Conservation (phyloP, 768 basidiomycete species). For the Phlegmacium glaucopus region DNA sequence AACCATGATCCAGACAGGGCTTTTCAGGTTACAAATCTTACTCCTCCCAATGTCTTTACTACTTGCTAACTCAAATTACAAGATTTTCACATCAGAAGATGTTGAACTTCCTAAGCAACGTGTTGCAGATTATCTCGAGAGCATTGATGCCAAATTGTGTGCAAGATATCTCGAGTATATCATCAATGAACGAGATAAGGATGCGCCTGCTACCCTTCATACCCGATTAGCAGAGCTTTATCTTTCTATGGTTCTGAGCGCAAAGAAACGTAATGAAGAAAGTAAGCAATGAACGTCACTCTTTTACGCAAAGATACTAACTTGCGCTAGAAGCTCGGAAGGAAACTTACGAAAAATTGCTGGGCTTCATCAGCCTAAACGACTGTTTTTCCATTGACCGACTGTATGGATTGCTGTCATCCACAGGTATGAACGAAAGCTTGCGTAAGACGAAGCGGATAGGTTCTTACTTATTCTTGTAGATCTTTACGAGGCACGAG, state of each 20-base stretch:
- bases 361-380: conserved; percentile 74
- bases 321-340: conserved; percentile 39
- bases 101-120: conserved; percentile 79
- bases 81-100: conserved; percentile 97
- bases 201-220: conserved; percentile 60
- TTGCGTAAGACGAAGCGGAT: neutral
- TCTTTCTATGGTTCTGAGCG: conserved; percentile 58
- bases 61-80: neutral
- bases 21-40: conserved; percentile 53
- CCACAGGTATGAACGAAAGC: conserved; percentile 55
- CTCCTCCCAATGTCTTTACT: neutral
- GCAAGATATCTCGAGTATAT: conserved; percentile 83
- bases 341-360: conserved; percentile 62
- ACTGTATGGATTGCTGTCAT: conserved; percentile 75
- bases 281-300: conserved; percentile 32
- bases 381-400: conserved; percentile 72
- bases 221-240: conserved; percentile 90
- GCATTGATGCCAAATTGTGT: conserved; percentile 64
- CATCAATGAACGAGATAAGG: conserved; percentile 71
- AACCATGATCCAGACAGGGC: conserved; percentile 68
- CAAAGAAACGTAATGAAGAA: conserved; percentile 57
- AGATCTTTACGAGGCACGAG: conserved; percentile 91
- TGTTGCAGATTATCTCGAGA: conserved; percentile 78
- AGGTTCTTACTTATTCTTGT: neutral
- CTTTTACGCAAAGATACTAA: neutral